Evolutionary conservation across 805 yeast species (phyloP), one percentile per base, ranked within the genome.

Genomic region (Metschnikowia lochheadii): DNA sequence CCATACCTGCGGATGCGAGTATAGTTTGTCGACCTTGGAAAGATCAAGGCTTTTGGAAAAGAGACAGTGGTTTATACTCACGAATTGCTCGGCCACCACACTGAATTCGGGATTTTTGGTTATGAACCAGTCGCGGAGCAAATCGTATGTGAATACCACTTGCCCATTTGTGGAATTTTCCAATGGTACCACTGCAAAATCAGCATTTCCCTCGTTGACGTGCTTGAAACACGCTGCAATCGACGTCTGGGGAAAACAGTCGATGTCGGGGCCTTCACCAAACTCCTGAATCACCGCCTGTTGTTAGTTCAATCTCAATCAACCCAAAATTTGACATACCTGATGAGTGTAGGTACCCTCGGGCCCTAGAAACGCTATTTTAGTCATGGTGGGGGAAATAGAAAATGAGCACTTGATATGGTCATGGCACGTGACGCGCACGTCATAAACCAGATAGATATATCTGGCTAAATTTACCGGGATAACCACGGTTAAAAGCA

Each of bases 1-100:
- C 99, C 99, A 92, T 0, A 91, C 99, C 66, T 92, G 99, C 1
- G 99, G 97, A 67, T 92, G 99, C 3, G 97, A 87, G 69, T 87
- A 88, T 17, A 92, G 78, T 32, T 75, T 79, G 14, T 63, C 67
- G 46, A 90, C 77, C 13, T 75, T 64, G 1, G 64, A 55, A 3
- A 85, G 56, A 33, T 73, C 74, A 42, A 62, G 58, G 7, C 79
- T 75, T 55, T 65, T 70, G 4, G 84, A 68, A 53, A 84, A 71
- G 36, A 92, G 72, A 64, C 85, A 85, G 69, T 94, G 98, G 51
- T 83, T 85, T 52, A 92, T 88, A 1, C 85, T 66, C 1, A 92
- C 97, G 61, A 82, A 85, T 56, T 88, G 92, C 57, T 89, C 96
- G 0, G 82, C 92, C 3, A 85, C 76, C 2, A 89, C 80, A 35